Percentiles rank a stretch among this genome's conserved stretches.
Evolutionary conservation across 2,329 filamentous ascomycete genomes (phyloP).

Genomic region (Botryotinia narcissicola): DNA sequence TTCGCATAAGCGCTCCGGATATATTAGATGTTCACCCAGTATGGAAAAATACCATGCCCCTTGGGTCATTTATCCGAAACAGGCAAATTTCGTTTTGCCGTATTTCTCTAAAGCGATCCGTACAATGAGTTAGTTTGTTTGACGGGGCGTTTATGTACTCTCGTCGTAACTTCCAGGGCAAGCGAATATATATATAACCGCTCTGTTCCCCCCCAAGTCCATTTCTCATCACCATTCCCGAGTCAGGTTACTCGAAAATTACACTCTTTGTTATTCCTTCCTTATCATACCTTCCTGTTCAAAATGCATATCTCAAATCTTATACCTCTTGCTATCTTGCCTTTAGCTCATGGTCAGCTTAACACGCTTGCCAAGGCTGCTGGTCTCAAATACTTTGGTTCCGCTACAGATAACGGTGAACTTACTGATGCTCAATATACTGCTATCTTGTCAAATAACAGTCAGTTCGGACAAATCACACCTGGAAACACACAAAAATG

Average conservation of each 20-base stretch:
- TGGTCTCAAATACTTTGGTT: slow-evolving; percentile 53
- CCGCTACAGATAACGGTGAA: slow-evolving; percentile 57
- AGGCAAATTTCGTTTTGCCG: slow-evolving; percentile 13
- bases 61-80: slow-evolving; percentile 19
- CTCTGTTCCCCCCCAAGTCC: background rate
- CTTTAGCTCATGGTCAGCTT: slow-evolving; percentile 25
- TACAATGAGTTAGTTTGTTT: background rate
- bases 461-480: slow-evolving; percentile 64
- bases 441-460: slow-evolving; percentile 51
- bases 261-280: slow-evolving; percentile 3
- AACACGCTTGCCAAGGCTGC: slow-evolving; percentile 50
- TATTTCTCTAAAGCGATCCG: background rate
- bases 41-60: slow-evolving; percentile 3
- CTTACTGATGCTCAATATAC: slow-evolving; percentile 50
- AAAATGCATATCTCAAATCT: slow-evolving; percentile 23
- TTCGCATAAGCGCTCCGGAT: slow-evolving; percentile 12
- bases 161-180: background rate
- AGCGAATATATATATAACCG: slow-evolving; percentile 14
- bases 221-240: background rate
- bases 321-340: slow-evolving; percentile 19
- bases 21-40: slow-evolving; percentile 5
- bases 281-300: background rate
- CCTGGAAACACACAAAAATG: slow-evolving; percentile 65
- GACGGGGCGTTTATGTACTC: background rate
- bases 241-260: slow-evolving; percentile 14